Conservation (phyloP, 163 green algal species). For the Scenedesmus sp. region DNA sequence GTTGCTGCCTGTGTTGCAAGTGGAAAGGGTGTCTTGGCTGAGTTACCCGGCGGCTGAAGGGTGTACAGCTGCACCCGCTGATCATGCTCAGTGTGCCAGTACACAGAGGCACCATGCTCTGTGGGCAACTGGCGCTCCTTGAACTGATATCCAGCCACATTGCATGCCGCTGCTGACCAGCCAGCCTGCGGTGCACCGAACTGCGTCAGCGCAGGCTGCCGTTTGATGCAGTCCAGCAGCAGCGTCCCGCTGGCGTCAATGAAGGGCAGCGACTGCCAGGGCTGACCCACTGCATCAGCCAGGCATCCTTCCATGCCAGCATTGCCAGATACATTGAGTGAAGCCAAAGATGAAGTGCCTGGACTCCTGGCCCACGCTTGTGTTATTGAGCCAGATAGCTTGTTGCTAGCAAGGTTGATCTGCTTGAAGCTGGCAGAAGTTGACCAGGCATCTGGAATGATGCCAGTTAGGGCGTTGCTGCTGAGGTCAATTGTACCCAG, state of each 20-base stretch:
- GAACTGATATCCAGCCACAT: not conserved
- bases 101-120: not conserved
- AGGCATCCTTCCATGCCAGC: not conserved
- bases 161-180: not conserved
- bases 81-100: not conserved
- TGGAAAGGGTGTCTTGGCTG: not conserved
- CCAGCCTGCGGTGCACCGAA: not conserved
- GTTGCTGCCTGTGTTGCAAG: not conserved
- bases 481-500: not conserved
- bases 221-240: not conserved
- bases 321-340: not conserved
- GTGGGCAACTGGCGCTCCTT: not conserved
- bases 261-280: not conserved
- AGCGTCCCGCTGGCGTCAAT: not conserved
- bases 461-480: not conserved
- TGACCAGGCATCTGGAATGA: not conserved
- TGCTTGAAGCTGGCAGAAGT: not conserved
- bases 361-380: not conserved
- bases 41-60: not conserved
- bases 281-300: not conserved
- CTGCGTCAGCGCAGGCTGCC: not conserved
- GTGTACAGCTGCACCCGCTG: not conserved
- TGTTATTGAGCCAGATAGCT: not conserved
- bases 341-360: not conserved
- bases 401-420: not conserved